Evolutionary conservation across 2,329 filamentous ascomycete genomes (phyloP), one percentile per base, ranked within the genome.

Genomic region (Aaosphaeria pasadenensis): DNA sequence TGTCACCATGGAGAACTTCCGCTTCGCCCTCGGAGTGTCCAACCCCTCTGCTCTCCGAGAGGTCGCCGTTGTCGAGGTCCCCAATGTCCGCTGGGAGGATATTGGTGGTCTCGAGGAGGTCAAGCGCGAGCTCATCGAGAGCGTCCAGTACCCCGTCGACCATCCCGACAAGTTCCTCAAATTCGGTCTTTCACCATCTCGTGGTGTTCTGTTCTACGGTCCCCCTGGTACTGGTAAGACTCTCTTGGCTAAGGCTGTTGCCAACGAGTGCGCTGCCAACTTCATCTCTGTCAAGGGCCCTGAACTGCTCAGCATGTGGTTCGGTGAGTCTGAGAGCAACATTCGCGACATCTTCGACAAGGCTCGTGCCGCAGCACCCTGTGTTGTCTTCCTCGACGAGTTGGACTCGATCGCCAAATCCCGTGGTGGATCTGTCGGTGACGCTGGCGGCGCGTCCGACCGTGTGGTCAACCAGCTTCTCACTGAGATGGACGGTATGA

Each of bases 131-230:
- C 91, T 99, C 74, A 94, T 95, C 80, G 94, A 99, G 80, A 92
- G 87, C 69, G 92, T 99, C 43, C 94, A 99, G 74, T 99, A 99
- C 77, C 95, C 94, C 28, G 94, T 99, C 74, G 94, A 99, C 72
- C 94, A 99, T 70, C 95, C 94, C 62, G 95, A 99, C 76, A 97
- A 95, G 80, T 99, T 97, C 86, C 91, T 96, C 85, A 99, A 99
- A 81, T 99, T 99, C 58, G 95, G 94, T 74, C 87, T 99, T 66
- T 96, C 91, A 52, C 94, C 94, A 53, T 97, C 94, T 57, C 90
- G 92, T 66, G 94, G 94, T 89, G 94, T 99, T 55, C 82, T 99
- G 57, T 99, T 99, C 81, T 99, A 96, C 69, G 95, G 94, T 59
- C 94, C 95, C 56, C 94, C 94, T 63, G 94, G 94, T 92, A 99